Percentiles rank a stretch among this genome's conserved stretches.
Evolutionary conservation across 2,329 filamentous ascomycete species (phyloP).

Genomic region (Ceratocystis diversiconidia): DNA sequence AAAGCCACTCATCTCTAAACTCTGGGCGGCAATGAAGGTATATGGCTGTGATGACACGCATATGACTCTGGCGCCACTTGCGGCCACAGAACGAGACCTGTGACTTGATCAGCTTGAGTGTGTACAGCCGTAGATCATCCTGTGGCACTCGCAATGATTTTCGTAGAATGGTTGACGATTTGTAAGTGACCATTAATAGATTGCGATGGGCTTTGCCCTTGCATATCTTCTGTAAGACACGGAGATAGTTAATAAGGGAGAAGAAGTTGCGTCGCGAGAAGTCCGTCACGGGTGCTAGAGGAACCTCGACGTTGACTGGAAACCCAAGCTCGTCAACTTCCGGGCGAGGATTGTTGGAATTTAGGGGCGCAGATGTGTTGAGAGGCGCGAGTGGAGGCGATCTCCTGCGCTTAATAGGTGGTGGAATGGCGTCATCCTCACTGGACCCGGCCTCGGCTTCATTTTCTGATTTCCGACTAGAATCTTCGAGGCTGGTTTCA

Average conservation of each 20-base stretch:
- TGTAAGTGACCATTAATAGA: slow-evolving; percentile 86
- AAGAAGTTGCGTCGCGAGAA: slow-evolving; percentile 95
- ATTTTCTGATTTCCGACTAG: neutral
- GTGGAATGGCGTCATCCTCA: slow-evolving; percentile 68
- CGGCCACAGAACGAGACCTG: slow-evolving; percentile 96
- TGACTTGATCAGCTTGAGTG: slow-evolving; percentile 94
- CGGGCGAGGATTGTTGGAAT: slow-evolving; percentile 28
- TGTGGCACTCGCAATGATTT: slow-evolving; percentile 88
- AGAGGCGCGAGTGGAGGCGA: slow-evolving; percentile 31
- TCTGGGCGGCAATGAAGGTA: slow-evolving; percentile 90
- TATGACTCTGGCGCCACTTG: slow-evolving; percentile 96
- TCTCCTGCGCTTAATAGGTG: slow-evolving; percentile 56
- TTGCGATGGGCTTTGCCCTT: slow-evolving; percentile 92
- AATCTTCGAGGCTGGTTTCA: neutral
- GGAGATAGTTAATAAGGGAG: slow-evolving; percentile 84
- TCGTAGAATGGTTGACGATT: slow-evolving; percentile 79
- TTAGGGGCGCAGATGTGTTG: slow-evolving; percentile 13
- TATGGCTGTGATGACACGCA: slow-evolving; percentile 95
- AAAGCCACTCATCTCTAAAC: slow-evolving; percentile 86
- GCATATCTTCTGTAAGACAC: slow-evolving; percentile 94
- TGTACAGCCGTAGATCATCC: slow-evolving; percentile 75
- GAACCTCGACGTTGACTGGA: slow-evolving; percentile 50
- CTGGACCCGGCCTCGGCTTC: slow-evolving; percentile 31
- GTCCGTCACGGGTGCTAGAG: slow-evolving; percentile 64
- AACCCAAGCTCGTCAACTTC: slow-evolving; percentile 81